phyloP scores from a whole-genome alignment of 164 flowering plant genomes.

The Euptelea pleiosperma region DNA sequence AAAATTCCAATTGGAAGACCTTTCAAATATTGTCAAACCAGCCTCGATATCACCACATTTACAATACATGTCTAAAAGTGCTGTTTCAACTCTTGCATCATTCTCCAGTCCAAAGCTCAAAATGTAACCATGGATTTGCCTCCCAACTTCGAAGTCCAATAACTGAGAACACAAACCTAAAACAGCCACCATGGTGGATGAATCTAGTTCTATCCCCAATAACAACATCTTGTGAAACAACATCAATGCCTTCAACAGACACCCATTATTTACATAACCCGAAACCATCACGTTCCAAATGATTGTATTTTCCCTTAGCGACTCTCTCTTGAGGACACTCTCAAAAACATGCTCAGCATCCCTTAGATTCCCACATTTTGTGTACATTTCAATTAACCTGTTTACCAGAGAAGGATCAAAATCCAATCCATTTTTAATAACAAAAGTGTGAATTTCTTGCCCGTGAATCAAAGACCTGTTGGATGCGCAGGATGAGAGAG shows the following conservation, averaged over 20 bases:
- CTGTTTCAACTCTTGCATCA: constrained; percentile 26
- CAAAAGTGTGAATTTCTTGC: constrained; percentile 35
- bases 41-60: constrained; percentile 26
- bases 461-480: constrained; percentile 27
- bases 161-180: constrained; percentile 33
- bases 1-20: constrained; percentile 9
- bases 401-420: constrained; percentile 30
- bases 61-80: constrained; percentile 44
- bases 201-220: constrained; percentile 30
- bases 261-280: constrained; percentile 38
- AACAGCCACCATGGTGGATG: constrained; percentile 35
- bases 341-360: constrained; percentile 29
- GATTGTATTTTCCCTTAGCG: constrained; percentile 24
- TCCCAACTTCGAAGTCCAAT: constrained; percentile 25
- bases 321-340: constrained; percentile 12
- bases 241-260: constrained; percentile 24
- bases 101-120: constrained; percentile 18
- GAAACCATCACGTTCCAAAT: constrained; percentile 48
- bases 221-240: constrained; percentile 31
- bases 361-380: constrained; percentile 33
- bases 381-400: constrained; percentile 43
- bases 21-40: constrained; percentile 22
- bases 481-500: constrained; percentile 35
- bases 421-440: constrained; percentile 30
- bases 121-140: constrained; percentile 27